Percentiles rank a stretch among this genome's conserved stretches.
phyloP scores from a whole-genome alignment of 2,329 filamentous ascomycete genomes.

The Reticulascus tulasneorum region DNA sequence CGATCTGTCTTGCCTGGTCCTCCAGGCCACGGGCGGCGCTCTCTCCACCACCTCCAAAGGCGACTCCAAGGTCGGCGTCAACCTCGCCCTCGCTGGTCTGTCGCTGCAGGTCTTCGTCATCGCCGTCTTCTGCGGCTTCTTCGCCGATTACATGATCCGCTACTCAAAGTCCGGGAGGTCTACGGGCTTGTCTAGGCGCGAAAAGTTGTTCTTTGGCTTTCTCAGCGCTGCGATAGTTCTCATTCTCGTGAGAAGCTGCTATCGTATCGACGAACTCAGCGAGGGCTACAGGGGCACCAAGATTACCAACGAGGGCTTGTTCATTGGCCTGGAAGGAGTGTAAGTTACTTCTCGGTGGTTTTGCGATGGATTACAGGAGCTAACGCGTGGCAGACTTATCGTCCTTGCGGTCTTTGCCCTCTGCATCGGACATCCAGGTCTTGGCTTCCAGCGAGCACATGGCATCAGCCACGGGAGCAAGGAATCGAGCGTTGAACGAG shows the following conservation, averaged over 20 bases:
- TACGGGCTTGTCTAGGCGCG: conserved; percentile 18
- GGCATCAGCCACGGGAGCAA: conserved; percentile 1
- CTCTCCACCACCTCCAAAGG: conserved; percentile 42
- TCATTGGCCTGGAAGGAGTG: conserved; percentile 52
- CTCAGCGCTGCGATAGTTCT: conserved; percentile 50
- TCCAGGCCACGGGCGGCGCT: conserved; percentile 54
- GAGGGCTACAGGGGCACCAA: conserved; percentile 55
- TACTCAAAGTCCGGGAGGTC: conserved; percentile 20
- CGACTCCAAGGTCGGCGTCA: conserved; percentile 35
- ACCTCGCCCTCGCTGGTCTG: conserved; percentile 45
- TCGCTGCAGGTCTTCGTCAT: conserved; percentile 56
- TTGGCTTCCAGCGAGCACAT: conserved; percentile 24
- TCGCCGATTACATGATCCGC: conserved; percentile 44
- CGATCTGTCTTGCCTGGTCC: conserved; percentile 49
- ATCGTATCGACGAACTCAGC: conserved; percentile 61
- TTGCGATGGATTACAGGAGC: too few species aligned
- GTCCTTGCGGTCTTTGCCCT: conserved; percentile 31
- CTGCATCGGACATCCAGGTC: conserved; percentile 37
- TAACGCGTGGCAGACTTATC: conserved; percentile 25
- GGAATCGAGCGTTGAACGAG: conserved; percentile 8
- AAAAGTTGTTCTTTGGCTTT: conserved; percentile 45
- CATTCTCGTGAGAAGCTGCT: conserved; percentile 59
- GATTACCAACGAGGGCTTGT: conserved; percentile 46
- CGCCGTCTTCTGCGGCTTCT: conserved; percentile 43
- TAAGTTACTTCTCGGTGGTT: too few species aligned